Percentiles rank a stretch among this genome's conserved stretches.
Conservation (phyloP, 1,139 yeast species). For the Candida labiduridarum region DNA sequence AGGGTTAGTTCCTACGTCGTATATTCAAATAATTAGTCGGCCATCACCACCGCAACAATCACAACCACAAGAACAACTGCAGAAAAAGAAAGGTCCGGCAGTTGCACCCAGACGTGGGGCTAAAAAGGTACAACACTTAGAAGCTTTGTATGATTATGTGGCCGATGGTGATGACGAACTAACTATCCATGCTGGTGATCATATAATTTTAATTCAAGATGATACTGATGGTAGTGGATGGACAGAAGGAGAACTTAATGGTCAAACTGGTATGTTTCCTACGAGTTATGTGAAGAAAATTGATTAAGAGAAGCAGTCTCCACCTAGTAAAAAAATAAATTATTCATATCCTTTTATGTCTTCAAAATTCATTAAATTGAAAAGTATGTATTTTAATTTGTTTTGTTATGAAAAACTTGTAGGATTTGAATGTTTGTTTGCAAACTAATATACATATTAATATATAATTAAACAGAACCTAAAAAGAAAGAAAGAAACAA, state of each 20-base stretch:
- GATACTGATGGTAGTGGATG: slow-evolving; percentile 92
- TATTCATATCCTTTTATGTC: too few species aligned
- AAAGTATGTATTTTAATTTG: neutral
- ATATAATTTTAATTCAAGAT: slow-evolving; percentile 60
- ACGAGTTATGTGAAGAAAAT: slow-evolving; percentile 63
- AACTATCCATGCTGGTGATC: slow-evolving; percentile 71
- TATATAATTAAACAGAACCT: slow-evolving; percentile 3
- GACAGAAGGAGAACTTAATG: slow-evolving; percentile 90
- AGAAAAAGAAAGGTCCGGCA: slow-evolving; percentile 65
- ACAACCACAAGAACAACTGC: neutral
- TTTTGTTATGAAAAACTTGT: neutral
- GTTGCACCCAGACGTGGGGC: slow-evolving; percentile 88
- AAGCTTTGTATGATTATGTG: slow-evolving; percentile 75
- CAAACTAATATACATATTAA: slow-evolving; percentile 2
- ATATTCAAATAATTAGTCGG: slow-evolving; percentile 52
- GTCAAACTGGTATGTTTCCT: slow-evolving; percentile 77
- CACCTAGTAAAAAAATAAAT: neutral
- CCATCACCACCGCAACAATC: too few species aligned
- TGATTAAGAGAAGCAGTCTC: slow-evolving; percentile 18
- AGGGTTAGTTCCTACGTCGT: slow-evolving; percentile 89
- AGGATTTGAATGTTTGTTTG: neutral
- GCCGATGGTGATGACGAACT: slow-evolving; percentile 88
- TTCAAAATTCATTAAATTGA: neutral
- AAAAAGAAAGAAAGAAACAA: neutral
- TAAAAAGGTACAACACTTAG: slow-evolving; percentile 61